Evolutionary conservation across 257 asterid genomes (phyloP).

Genomic region (Cinchona pubescens): DNA sequence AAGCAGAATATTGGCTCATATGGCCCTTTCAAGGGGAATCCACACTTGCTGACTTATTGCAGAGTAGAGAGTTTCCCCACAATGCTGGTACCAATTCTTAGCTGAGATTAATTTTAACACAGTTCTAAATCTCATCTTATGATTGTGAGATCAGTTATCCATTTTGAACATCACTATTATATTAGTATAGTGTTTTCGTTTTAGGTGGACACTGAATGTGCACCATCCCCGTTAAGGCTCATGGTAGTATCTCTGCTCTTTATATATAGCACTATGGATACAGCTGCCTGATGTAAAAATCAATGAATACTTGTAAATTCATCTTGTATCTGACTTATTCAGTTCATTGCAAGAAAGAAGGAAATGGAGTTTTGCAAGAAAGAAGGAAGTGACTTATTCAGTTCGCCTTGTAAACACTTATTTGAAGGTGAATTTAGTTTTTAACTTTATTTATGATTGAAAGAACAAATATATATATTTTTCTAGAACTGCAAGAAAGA

Average conservation of each 20-base stretch:
- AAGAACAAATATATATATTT: background rate
- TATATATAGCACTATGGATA: background rate
- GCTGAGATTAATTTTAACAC: background rate
- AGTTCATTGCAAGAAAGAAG: background rate
- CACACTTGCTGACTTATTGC: constrained; percentile 83
- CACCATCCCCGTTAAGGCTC: background rate
- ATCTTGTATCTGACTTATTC: background rate
- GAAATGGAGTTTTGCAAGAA: too few relatives aligned
- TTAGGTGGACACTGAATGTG: background rate
- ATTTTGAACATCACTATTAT: background rate
- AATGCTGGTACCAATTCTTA: constrained; percentile 64
- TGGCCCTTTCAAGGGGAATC: constrained; percentile 95
- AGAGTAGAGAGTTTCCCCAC: constrained; percentile 92
- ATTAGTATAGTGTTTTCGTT: background rate
- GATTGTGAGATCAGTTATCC: background rate
- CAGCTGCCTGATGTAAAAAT: background rate
- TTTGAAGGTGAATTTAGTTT: background rate
- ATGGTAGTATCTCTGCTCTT: background rate
- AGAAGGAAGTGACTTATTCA: too few relatives aligned
- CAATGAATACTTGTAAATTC: background rate
- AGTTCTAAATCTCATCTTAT: background rate
- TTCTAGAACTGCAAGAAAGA: background rate
- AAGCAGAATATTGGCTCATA: constrained; percentile 80
- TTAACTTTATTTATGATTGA: background rate
- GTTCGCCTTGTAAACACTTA: too few relatives aligned